Percentiles rank a stretch among this genome's conserved stretches.
Evolutionary conservation across 129 eudicot species (phyloP).

Genomic region (Oenanthe sinensis): DNA sequence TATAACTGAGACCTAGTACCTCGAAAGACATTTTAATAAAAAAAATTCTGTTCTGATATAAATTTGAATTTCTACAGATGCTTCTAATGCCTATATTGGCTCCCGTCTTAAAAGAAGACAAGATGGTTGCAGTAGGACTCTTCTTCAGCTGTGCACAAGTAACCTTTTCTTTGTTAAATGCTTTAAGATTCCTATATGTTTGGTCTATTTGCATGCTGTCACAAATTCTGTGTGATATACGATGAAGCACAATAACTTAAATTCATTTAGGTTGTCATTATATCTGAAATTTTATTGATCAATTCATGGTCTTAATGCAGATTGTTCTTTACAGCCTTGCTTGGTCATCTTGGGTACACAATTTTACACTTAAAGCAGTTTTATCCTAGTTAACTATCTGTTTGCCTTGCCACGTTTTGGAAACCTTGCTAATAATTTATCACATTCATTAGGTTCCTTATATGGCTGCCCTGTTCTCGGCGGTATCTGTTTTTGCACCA

Average conservation of each 20-base stretch:
- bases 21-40: background rate
- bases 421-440: conserved; percentile 15
- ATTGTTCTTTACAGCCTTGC: conserved; percentile 80
- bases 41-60: background rate
- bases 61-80: conserved; percentile 39
- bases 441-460: conserved; percentile 53
- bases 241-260: background rate
- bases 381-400: background rate
- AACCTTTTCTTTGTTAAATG: conserved; percentile 9
- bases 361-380: conserved; percentile 1
- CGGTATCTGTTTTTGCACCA: conserved; percentile 51
- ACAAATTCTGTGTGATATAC: background rate
- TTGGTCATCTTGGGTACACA: conserved; percentile 78
- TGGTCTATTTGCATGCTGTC: background rate
- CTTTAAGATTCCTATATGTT: background rate
- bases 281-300: conserved; percentile 7
- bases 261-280: background rate
- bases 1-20: background rate
- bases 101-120: conserved; percentile 56
- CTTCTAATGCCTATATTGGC: conserved; percentile 70
- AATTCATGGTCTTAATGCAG: conserved; percentile 34
- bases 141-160: conserved; percentile 59
- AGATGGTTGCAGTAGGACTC: conserved; percentile 63
- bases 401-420: background rate
- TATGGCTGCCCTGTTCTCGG: conserved; percentile 53